These are phyloP conservation scores for Ogataea pignaliae DNA, from an alignment of 805 yeast genomes.

Conservation along the genomic window DNA sequence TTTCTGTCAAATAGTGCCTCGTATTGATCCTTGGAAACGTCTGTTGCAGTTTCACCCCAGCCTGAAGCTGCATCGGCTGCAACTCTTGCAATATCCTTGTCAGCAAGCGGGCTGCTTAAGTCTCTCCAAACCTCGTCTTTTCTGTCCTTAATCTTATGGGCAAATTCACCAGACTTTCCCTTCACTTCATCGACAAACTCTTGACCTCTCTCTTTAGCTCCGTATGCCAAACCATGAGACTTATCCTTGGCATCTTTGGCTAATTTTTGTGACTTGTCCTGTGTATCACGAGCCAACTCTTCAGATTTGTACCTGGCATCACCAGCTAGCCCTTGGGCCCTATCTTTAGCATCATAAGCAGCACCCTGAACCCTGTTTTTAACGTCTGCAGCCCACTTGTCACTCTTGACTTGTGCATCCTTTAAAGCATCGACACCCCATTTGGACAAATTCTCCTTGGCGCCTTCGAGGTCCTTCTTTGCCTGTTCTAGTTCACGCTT, in stretches of 20 bases:
- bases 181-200: conserved; percentile 14
- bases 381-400: conserved; percentile 3
- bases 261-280: neutral
- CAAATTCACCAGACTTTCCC: conserved; percentile 8
- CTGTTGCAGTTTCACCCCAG: conserved; percentile 43
- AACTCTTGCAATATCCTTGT: conserved; percentile 29
- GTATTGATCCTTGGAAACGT: conserved; percentile 39
- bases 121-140: conserved; percentile 14
- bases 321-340: conserved; percentile 1
- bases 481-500: conserved; percentile 33
- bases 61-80: conserved; percentile 37
- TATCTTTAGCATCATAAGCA: conserved; percentile 13
- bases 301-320: conserved; percentile 23
- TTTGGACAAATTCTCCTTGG: conserved; percentile 22
- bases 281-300: neutral
- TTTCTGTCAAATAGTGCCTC: conserved; percentile 22
- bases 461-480: conserved; percentile 31
- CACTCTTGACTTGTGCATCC: conserved; percentile 13
- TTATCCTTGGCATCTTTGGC: conserved; percentile 24
- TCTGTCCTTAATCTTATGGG: conserved; percentile 6
- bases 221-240: conserved; percentile 9
- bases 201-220: conserved; percentile 5
- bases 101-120: conserved; percentile 18
- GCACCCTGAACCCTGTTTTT: conserved; percentile 8
- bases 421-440: conserved; percentile 21